phyloP scores from a whole-genome alignment of 768 basidiomycete genomes.

The Termitomyces sp. region DNA sequence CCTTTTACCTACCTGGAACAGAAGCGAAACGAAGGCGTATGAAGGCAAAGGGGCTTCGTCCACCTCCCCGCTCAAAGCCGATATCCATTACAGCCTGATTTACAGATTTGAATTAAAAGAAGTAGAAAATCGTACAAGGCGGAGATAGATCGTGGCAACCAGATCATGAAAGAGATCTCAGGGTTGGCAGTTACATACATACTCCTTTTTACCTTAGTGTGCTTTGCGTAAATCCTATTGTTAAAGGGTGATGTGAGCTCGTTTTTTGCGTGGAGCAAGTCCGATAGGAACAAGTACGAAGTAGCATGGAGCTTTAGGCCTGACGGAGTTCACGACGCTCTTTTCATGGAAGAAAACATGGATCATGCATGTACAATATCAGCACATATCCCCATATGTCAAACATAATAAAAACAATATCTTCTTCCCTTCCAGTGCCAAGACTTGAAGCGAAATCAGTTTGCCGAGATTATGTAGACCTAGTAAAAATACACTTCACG shows the following conservation, averaged over 20 bases:
- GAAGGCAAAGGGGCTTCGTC: conserved; percentile 71
- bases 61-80: conserved; percentile 46
- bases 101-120: neutral
- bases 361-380: neutral
- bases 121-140: neutral
- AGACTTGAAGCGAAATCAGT: conserved; percentile 28
- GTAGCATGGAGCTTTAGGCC: neutral
- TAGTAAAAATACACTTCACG: conserved; percentile 58
- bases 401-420: conserved; percentile 20
- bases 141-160: neutral
- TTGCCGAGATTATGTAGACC: conserved; percentile 49
- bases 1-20: conserved; percentile 21
- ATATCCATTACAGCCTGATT: conserved; percentile 2
- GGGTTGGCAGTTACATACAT: conserved; percentile 15
- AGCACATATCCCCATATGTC: too few relatives aligned
- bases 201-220: neutral
- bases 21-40: conserved; percentile 71
- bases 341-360: neutral
- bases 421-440: conserved; percentile 30
- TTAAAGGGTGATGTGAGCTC: neutral
- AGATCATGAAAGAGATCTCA: neutral
- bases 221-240: neutral
- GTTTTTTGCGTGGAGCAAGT: neutral
- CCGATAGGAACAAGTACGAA: neutral
- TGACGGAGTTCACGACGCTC: neutral